Percentiles rank a stretch among this genome's conserved stretches.
Evolutionary conservation across 176 grass and related monocot species (phyloP).

Genomic region (Echinochloa phyllopogon): DNA sequence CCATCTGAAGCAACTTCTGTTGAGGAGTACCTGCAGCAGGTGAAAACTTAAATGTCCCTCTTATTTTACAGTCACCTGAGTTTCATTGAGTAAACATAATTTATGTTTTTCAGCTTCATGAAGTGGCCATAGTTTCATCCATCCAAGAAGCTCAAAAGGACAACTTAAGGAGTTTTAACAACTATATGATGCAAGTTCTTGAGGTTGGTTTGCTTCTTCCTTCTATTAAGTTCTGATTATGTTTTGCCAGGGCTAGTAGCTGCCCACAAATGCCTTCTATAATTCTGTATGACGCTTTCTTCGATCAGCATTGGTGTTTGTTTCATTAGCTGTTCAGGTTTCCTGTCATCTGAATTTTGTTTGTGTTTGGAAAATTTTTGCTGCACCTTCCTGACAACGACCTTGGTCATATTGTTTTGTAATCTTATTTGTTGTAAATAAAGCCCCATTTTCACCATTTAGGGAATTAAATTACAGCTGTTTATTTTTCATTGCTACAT

Average conservation of each 20-base stretch:
- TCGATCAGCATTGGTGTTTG: conserved; percentile 29
- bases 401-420: conserved; percentile 4
- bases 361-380: conserved; percentile 23
- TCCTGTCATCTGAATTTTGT: conserved; percentile 22
- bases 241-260: conserved; percentile 16
- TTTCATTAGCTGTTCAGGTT: neutral
- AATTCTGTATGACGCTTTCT: conserved; percentile 7
- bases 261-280: conserved; percentile 19
- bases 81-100: conserved; percentile 39
- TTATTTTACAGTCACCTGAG: conserved; percentile 24
- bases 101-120: conserved; percentile 80
- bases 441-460: conserved; percentile 17
- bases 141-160: conserved; percentile 99
- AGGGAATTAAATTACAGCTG: neutral
- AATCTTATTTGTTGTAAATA: conserved; percentile 26
- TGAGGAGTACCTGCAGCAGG: conserved; percentile 96
- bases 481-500: neutral
- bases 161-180: conserved; percentile 93
- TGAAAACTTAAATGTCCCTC: conserved; percentile 29
- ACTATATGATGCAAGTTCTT: conserved; percentile 92
- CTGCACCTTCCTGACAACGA: conserved; percentile 19
- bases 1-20: conserved; percentile 91
- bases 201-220: conserved; percentile 69
- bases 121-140: conserved; percentile 93
- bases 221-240: conserved; percentile 36